Percentiles rank a stretch among this genome's conserved stretches.
These are phyloP conservation scores for Paramecium octaurelia DNA, from an alignment of 73 alveolate genomes.

Conservation along the genomic window DNA sequence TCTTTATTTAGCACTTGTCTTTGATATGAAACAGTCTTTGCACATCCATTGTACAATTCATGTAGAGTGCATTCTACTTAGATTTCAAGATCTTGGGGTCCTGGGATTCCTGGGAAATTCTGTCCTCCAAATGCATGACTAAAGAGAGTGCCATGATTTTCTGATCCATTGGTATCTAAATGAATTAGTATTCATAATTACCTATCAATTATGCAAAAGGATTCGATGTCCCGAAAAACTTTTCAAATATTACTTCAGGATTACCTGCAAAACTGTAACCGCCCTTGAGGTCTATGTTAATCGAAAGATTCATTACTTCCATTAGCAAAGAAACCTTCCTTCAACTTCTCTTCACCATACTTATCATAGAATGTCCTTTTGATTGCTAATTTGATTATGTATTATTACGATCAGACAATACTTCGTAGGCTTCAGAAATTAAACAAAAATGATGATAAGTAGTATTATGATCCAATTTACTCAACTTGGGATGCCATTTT, in stretches of 20 bases:
- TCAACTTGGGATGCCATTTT: constrained; percentile 88
- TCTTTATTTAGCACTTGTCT: constrained; percentile 77
- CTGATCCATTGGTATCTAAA: constrained; percentile 56
- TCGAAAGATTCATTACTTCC: constrained; percentile 5
- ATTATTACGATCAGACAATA: constrained; percentile 73
- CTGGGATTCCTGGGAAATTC: constrained; percentile 53
- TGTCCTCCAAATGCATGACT: constrained; percentile 80
- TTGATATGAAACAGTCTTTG: constrained; percentile 72
- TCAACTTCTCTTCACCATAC: constrained; percentile 88
- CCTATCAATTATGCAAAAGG: constrained; percentile 83
- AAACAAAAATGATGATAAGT: constrained; percentile 80
- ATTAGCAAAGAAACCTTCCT: constrained; percentile 86
- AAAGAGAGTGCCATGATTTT: constrained; percentile 73
- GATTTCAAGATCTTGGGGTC: constrained; percentile 69
- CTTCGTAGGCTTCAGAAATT: constrained; percentile 96
- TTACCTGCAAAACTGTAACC: constrained; percentile 92
- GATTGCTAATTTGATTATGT: constrained; percentile 13
- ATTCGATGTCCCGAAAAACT: constrained; percentile 91
- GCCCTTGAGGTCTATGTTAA: constrained; percentile 67
- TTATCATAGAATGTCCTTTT: constrained; percentile 83
- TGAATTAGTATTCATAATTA: background rate
- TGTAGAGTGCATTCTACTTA: constrained; percentile 77
- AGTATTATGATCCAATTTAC: constrained; percentile 76
- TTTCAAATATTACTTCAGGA: constrained; percentile 93
- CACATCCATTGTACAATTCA: constrained; percentile 86